Base-by-base conservation (phyloP, 2,329 filamentous ascomycete species). In the Monilinia fructigena region DNA sequence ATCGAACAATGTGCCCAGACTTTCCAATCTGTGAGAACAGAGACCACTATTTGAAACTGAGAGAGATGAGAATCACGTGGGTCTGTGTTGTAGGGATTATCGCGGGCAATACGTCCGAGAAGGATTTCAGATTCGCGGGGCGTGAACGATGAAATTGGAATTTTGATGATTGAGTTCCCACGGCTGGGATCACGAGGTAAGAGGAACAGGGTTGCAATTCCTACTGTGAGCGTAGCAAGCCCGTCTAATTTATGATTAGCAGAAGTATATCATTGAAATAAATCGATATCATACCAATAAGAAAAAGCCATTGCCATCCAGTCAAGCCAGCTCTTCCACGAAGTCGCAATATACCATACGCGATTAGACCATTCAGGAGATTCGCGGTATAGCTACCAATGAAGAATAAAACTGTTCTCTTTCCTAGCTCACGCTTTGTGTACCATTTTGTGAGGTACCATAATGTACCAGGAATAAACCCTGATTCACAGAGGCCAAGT, bases 251-350 rank as follows among this genome's bases (percentile, higher is more conserved):
- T 4, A n/a, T 48, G 6, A 23, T 59, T 59, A 59, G 56, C 11
- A 59, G 12, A 28, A 18, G 28, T n/a, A 10, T 35, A 55, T 72
- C 71, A 52, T 80, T 74, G 2, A 77, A 60, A 16, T 11, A 23
- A 16, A 3, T 18, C 6, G 14, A 28, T 14, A 10, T 48, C 16
- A 28, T 42, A 59, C 63, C 63, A 50, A 65, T 35, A 20, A 64
- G 62, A 64, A 85, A 87, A 18, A 86, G 73, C 83, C 84, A 86
- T 40, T 83, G 77, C 85, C 85, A 88, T 3, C 85, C 85, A 65
- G 80, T 81, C 68, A 83, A 79, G 0, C 81, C 81, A 45, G 82
- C 75, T 58, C 80, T 72, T 23, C 84, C 84, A 45, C 83, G 79
- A 74, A 86, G 80, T 10, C 81, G 82, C 1, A 88, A 70, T 26